Base-by-base conservation (phyloP, 75 land plant species). In the Sequoia sempervirens region DNA sequence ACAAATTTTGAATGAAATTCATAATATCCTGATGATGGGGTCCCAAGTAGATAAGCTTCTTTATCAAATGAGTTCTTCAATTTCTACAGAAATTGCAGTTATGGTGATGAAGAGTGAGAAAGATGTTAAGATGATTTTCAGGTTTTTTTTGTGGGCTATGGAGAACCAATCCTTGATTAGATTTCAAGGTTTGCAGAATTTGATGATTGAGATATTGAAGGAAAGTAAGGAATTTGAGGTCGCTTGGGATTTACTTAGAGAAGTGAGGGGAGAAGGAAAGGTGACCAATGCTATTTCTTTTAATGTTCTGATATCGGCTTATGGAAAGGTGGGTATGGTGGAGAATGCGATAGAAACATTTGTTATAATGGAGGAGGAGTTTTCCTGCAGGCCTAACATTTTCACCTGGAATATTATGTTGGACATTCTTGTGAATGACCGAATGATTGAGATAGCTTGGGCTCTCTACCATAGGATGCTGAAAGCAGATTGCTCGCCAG, bases 311-410 rank as follows among this genome's bases (percentile, higher is more conserved):
- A 88, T 94, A 15, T 15, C 41, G 46, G 93, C 83, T 0, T 92
- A 91, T 61, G 79, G 58, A 1, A 66, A 70, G 37, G 32, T 82
- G n/a, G 91, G 88, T 8, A 50, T 82, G 84, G 87, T 75, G 32
- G 95, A 90, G 52, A 90, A 95, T 80, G 96, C 93, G 12, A 74
- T 91, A 32, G 91, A 92, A 66, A 34, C 83, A 1, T 93, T 95
- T 82, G 81, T 70, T 26, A 38, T 64, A 72, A 92, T 92, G 91
- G 56, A 78, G 26, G 91, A 87, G 23, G 41, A 80, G 20, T 94
- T 88, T 82, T 87, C 81, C 4, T 84, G 85, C 72, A 9, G 69
- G 36, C 92, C 96, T 13, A 80, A 91, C 81, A 85, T 88, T 2
- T 83, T 82, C 52, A 84, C 86, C 45, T 94, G 86, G 82, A 92